A percentile compares a stretch with the other conserved stretches of the same genome.
Conservation (phyloP, 2,329 filamentous ascomycete genomes). For the Aureobasidium sp. region DNA sequence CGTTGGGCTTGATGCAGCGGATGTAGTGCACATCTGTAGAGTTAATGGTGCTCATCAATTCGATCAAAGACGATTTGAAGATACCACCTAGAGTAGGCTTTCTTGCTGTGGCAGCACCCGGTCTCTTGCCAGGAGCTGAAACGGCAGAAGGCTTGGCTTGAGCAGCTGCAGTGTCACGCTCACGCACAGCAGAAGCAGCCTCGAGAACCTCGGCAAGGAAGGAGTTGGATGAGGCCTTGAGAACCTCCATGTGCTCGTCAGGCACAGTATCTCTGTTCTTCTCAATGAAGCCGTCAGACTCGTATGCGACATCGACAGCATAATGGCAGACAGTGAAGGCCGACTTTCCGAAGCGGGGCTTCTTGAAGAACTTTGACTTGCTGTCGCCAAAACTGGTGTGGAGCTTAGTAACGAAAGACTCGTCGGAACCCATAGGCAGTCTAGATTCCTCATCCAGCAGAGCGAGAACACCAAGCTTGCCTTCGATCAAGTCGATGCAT, state of each 20-base stretch:
- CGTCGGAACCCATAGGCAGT: conserved; percentile 92
- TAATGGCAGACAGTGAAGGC: conserved; percentile 98
- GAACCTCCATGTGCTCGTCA: conserved; percentile 92
- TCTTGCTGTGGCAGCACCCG: conserved; percentile 84
- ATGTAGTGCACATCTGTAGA: conserved; percentile 99
- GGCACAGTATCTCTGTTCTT: conserved; percentile 99
- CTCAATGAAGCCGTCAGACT: conserved; percentile 98
- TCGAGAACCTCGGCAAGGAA: conserved; percentile 82
- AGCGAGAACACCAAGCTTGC: conserved; percentile 86
- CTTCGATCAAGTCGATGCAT: conserved; percentile 96
- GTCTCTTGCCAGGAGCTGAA: conserved; percentile 65
- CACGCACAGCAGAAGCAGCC: conserved; percentile 75
- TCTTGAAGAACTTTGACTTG: conserved; percentile 97
- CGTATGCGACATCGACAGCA: conserved; percentile 94
- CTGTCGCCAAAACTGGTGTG: conserved; percentile 85
- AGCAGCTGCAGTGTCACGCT: conserved; percentile 64
- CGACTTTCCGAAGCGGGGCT: conserved; percentile 94
- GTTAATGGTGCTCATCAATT: conserved; percentile 96
- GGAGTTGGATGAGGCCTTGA: conserved; percentile 72
- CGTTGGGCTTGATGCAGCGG: conserved; percentile 97
- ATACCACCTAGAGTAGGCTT: conserved; percentile 97
- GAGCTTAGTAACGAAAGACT: conserved; percentile 92
- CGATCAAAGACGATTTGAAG: conserved; percentile 96
- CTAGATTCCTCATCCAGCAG: conserved; percentile 93
- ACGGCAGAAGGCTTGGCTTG: conserved; percentile 58